A percentile compares a stretch with the other conserved stretches of the same genome.
Conservation (phyloP, 2,329 filamentous ascomycete species). For the Tolypocladium ophioglossoides region DNA sequence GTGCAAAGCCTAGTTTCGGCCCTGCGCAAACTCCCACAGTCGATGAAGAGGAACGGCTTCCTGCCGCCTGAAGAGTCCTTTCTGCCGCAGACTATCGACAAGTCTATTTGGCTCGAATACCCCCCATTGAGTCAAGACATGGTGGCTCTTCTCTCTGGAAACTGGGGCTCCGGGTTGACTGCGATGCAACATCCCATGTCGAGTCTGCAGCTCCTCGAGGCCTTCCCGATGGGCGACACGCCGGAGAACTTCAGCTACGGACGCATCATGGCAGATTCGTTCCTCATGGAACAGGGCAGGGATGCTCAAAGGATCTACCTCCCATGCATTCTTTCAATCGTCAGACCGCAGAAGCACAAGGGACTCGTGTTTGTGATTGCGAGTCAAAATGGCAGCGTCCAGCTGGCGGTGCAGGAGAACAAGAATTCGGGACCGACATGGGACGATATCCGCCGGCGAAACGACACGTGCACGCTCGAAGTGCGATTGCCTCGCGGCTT, state of each 20-base stretch:
- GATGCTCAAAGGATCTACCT: slow-evolving; percentile 59
- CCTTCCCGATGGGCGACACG: slow-evolving; percentile 69
- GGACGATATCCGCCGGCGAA: slow-evolving; percentile 74
- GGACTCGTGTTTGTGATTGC: slow-evolving; percentile 63
- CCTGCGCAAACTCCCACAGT: slow-evolving; percentile 64
- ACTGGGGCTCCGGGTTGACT: slow-evolving; percentile 37
- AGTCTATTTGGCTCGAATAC: slow-evolving; percentile 72
- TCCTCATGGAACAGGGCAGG: slow-evolving; percentile 61
- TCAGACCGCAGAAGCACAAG: slow-evolving; percentile 58
- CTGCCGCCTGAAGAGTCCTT: slow-evolving; percentile 59
- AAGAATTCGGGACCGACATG: slow-evolving; percentile 61
- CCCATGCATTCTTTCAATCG: slow-evolving; percentile 65
- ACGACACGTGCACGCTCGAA: slow-evolving; percentile 53
- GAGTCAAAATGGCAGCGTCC: slow-evolving; percentile 70
- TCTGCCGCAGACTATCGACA: slow-evolving; percentile 69
- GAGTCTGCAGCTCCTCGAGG: slow-evolving; percentile 48
- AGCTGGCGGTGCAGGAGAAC: slow-evolving; percentile 60
- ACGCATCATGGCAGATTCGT: slow-evolving; percentile 63
- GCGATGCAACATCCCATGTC: slow-evolving; percentile 35
- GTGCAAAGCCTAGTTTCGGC: slow-evolving; percentile 50
- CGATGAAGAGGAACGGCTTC: slow-evolving; percentile 76
- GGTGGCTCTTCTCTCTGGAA: slow-evolving; percentile 57
- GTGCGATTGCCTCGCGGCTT: slow-evolving; percentile 68
- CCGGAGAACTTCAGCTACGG: slow-evolving; percentile 67
- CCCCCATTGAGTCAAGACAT: slow-evolving; percentile 64